Evolutionary conservation across 2,329 filamentous ascomycete genomes (phyloP).

Genomic region (Fusarium sp.): DNA sequence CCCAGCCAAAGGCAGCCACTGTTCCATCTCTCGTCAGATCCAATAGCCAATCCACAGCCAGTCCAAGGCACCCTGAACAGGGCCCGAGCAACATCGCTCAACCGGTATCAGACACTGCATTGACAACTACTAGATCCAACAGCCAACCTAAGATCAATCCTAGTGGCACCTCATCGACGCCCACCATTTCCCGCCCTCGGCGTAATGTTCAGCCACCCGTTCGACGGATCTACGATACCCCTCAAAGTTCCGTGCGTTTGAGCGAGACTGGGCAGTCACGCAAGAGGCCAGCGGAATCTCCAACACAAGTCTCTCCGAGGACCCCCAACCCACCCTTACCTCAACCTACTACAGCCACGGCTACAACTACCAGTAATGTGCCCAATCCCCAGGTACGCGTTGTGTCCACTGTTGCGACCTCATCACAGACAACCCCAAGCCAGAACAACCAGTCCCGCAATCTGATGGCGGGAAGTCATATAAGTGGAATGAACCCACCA

Average conservation of each 20-base stretch:
- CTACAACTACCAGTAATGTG: background rate
- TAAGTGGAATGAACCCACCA: background rate
- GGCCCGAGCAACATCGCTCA: background rate
- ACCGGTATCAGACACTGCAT: too few species aligned
- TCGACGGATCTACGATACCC: background rate
- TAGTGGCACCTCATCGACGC: too few species aligned
- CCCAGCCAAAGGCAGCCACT: background rate
- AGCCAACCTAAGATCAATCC: background rate
- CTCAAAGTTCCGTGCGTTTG: background rate
- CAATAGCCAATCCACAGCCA: background rate
- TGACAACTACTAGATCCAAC: background rate
- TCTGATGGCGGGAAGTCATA: too few species aligned
- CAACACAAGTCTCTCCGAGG: background rate
- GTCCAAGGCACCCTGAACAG: background rate
- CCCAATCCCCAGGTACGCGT: background rate
- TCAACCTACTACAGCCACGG: background rate
- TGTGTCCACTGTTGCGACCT: rapidly evolving
- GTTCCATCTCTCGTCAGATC: background rate
- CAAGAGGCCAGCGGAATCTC: background rate
- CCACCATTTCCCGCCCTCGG: background rate
- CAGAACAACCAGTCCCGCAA: background rate
- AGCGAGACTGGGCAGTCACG: background rate
- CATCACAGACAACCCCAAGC: background rate
- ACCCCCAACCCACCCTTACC: background rate
- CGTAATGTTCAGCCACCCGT: background rate